Conservation (phyloP, 495 filamentous ascomycete genomes). For the Talaromyces stipitatus region DNA sequence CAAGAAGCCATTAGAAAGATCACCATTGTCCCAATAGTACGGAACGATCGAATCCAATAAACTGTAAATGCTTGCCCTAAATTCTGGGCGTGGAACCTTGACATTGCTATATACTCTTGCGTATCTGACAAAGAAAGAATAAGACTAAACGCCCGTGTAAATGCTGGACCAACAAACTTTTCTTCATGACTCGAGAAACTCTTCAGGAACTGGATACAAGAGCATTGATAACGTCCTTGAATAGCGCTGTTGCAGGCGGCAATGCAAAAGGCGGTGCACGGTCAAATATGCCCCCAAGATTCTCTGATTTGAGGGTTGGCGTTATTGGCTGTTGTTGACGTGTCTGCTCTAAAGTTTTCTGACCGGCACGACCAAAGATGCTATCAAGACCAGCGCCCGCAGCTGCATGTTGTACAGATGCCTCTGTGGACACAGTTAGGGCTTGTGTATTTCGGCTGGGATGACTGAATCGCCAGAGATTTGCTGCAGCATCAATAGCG, state of each 20-base stretch:
- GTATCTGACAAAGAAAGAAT: neutral
- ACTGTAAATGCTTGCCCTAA: neutral
- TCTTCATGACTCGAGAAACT: neutral
- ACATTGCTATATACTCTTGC: neutral
- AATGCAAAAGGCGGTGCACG: conserved; percentile 65
- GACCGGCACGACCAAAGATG: conserved; percentile 35
- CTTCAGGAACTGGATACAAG: conserved; percentile 12
- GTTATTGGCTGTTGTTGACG: conserved; percentile 28
- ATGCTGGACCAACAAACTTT: neutral
- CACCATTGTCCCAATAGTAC: neutral
- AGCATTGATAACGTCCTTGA: conserved; percentile 57
- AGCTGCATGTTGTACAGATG: conserved; percentile 21
- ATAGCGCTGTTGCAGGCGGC: conserved; percentile 70
- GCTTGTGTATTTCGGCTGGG: conserved; percentile 45
- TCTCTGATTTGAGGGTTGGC: conserved; percentile 53
- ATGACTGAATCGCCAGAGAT: conserved; percentile 44
- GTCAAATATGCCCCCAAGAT: conserved; percentile 67
- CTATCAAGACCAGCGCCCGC: conserved; percentile 40
- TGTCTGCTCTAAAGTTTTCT: conserved; percentile 12
- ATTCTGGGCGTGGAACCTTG: no score
- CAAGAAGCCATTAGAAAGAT: neutral
- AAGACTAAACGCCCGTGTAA: neutral
- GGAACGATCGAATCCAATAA: neutral
- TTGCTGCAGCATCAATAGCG: conserved; percentile 34
- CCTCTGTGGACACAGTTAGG: conserved; percentile 38